Base-by-base conservation (phyloP, 2,329 filamentous ascomycete genomes). In the Thermomyces lanuginosus region DNA sequence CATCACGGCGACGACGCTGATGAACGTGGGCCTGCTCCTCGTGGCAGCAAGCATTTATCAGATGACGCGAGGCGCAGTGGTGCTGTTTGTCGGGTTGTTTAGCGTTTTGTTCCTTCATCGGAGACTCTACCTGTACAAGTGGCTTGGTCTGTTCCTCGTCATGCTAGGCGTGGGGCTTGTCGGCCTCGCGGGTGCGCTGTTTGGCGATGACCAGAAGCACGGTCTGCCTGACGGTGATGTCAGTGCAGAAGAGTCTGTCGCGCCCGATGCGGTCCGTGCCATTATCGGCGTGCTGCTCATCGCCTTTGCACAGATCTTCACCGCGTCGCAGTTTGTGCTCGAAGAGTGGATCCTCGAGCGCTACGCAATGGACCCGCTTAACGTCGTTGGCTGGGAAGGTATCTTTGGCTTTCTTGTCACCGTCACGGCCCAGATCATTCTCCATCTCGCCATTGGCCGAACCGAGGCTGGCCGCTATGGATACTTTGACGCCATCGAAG, bases 31-130 rank as follows among this genome's bases (percentile, higher is more conserved):
- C 3, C 64, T 98, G 39, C 65, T 95, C 25, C 84, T 95, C 48
- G 84, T 95, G 13, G 89, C 81, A 8, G 82, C 89, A 1, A 91
- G 81, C 34, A 93, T 98, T 45, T 98, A 93, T 56, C 89, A 98
- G 58, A 98, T 98, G 89, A 95, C 86, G 1, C 67, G 89, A 32
- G 89, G 89, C 6, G 89, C 89, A 1, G 64, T 98, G 21, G 86
- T 98, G 3, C 65, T 98, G 5, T 98, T 98, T 42, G 89, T 98
- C 11, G 89, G 89, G 0, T 60, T 95, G 0, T 93, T 98, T 58
- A 92, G 83, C 45, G 84, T 98, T 15, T 44, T 92, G 8, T 95
- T 98, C 52, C 62, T 98, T 31, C 75, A 72, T 43, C 71, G 82
- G 24, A 76, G 71, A 40, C 64, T 98, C 17, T 69, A 73, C 34